Evolutionary conservation across 192 early-diverging fungal genomes (phyloP).

Genomic region (Jimgerdemannia lactiflua): DNA sequence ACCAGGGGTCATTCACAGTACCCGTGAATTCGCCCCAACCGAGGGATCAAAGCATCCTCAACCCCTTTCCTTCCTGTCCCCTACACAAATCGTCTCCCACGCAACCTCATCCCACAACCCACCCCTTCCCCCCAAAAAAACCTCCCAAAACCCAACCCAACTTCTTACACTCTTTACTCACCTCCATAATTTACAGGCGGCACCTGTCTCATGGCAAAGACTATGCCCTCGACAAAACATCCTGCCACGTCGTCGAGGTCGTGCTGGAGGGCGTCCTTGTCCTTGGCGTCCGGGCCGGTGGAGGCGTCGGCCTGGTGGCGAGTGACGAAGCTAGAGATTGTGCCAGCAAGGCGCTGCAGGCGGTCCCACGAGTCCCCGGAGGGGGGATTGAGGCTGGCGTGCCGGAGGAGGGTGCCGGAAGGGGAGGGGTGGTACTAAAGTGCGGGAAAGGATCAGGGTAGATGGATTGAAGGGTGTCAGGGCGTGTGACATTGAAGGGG

Average conservation of each 20-base stretch:
- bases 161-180: background rate
- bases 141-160: background rate
- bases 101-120: background rate
- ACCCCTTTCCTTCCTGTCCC: no score
- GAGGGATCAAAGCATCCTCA: no score
- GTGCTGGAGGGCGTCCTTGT: background rate
- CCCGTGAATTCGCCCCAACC: no score
- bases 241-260: background rate
- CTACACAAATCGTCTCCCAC: no score
- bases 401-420: background rate
- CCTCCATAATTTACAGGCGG: background rate
- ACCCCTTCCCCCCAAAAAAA: no score
- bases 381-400: background rate
- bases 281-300: no score
- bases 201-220: background rate
- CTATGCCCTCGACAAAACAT: background rate
- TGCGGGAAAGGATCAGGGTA: background rate
- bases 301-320: background rate
- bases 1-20: no score
- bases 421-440: background rate
- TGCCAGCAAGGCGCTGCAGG: background rate
- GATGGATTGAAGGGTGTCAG: no score
- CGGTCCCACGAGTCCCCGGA: background rate
- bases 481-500: no score
- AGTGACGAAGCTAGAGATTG: background rate